phyloP scores from a whole-genome alignment of 1,139 yeast species.

The Candida mesenterica region DNA sequence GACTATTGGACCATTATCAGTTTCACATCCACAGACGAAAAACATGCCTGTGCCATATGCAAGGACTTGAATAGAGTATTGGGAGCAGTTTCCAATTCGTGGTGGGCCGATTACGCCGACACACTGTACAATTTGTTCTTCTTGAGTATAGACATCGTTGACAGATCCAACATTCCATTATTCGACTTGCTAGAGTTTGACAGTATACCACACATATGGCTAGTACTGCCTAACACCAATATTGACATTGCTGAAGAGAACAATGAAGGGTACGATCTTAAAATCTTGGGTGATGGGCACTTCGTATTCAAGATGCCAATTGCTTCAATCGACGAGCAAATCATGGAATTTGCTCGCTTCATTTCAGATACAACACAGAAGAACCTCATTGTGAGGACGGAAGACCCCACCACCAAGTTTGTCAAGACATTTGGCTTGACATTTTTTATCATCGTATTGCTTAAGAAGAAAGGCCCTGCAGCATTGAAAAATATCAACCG shows the following conservation, averaged over 20 bases:
- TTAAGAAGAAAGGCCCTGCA: constrained; percentile 50
- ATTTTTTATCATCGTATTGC: constrained; percentile 41
- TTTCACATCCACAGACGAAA: constrained; percentile 41
- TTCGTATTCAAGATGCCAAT: constrained; percentile 33
- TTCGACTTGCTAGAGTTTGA: constrained; percentile 41
- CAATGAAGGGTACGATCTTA: constrained; percentile 6
- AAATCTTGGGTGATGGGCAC: constrained; percentile 30
- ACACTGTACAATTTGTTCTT: constrained; percentile 40
- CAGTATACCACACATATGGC: constrained; percentile 63
- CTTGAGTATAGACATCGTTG: constrained; percentile 49
- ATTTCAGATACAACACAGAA: constrained; percentile 45
- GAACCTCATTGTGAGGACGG: constrained; percentile 40
- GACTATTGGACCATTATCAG: constrained; percentile 43
- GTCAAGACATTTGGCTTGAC: constrained; percentile 45
- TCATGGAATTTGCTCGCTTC: constrained; percentile 52
- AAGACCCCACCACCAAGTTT: constrained; percentile 43
- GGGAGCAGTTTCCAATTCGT: constrained; percentile 41
- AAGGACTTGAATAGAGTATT: constrained; percentile 36
- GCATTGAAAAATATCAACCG: constrained; percentile 31
- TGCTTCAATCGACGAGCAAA: constrained; percentile 27
- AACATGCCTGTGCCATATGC: constrained; percentile 44
- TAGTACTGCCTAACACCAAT: constrained; percentile 50
- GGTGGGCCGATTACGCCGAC: constrained; percentile 41
- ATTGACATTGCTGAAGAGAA: constrained; percentile 6
- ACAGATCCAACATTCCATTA: constrained; percentile 31